Evolutionary conservation across 2,329 filamentous ascomycete species (phyloP), one percentile per base, ranked within the genome.

Genomic region (Cladobotryum mycophilum): DNA sequence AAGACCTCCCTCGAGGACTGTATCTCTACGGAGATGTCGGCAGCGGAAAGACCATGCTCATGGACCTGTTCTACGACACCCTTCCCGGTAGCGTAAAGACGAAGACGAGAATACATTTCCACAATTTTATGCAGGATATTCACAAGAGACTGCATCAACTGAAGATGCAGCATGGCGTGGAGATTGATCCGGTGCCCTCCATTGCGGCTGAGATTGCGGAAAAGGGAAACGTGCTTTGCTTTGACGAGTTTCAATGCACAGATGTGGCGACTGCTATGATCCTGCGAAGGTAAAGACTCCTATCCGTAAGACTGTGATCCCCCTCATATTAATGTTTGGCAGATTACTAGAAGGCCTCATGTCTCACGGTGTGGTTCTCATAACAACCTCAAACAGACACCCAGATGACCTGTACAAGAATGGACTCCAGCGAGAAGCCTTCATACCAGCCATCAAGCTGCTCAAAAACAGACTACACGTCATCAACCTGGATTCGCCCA

Each of bases 231-330:
- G 89, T 99, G 22, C 75, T 99, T 38, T 99, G 93, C 68, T 99
- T 99, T 65, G 93, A 99, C 69, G 93, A 99, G 72, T 99, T 99
- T 64, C 93, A 99, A 67, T 96, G 91, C 65, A 99, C 93, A 37
- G 93, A 99, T 70, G 92, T 99, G 33, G 93, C 93, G 14, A 92
- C 97, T 72, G 93, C 93, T 60, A 99, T 99, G 93, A 99, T 99
- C 60, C 68, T 99, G 59, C 80, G 93, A 60, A 79, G 88, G 76
- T 84, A 67, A 45, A 67, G 53, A 15, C 35, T 5, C 1, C 15
- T 9, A 4, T 12, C 25, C 3, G 20, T 40, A 34, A 45, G 14
- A 25, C 13, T 11, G 17, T 36, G 37, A 14, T 13, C 14, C 8
- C 34, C 34, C 13, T 15, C n/a, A 22, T 14, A 4, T 15, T 43